Conservation (phyloP, 257 asterid genomes). For the Solanum lycopersicoides region DNA sequence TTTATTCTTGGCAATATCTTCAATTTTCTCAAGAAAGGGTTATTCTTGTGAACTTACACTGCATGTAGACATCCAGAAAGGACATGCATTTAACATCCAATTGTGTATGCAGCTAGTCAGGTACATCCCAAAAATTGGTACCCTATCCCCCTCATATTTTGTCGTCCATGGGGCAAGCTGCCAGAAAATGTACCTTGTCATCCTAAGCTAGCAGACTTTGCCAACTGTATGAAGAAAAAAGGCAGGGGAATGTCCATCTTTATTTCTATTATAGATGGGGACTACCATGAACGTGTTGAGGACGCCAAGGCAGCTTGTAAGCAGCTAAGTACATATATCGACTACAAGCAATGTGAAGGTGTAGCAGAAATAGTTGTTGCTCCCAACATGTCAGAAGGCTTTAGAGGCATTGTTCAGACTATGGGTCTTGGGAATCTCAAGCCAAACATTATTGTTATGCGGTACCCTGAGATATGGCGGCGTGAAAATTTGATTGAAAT, state of each 20-base stretch:
- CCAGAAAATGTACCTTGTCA: slow-evolving; percentile 99
- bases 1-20: not conserved
- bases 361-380: slow-evolving; percentile 98
- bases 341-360: slow-evolving; percentile 92
- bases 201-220: slow-evolving; percentile 98
- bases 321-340: slow-evolving; percentile 81
- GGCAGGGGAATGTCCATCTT: slow-evolving; percentile 99
- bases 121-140: slow-evolving; percentile 99
- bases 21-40: not conserved
- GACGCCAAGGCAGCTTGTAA: slow-evolving; percentile 89
- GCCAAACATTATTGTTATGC: slow-evolving; percentile 90
- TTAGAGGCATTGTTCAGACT: slow-evolving; percentile 89
- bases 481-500: slow-evolving; percentile 82
- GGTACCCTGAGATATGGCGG: slow-evolving; percentile 99
- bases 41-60: not conserved
- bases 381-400: slow-evolving; percentile 91
- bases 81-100: not conserved
- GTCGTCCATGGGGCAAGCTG: slow-evolving; percentile 99
- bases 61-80: not conserved
- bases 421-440: slow-evolving; percentile 99
- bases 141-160: slow-evolving; percentile 92
- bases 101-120: slow-evolving; percentile 65
- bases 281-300: slow-evolving; percentile 86
- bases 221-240: slow-evolving; percentile 95
- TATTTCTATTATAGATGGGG: slow-evolving; percentile 90